Evolutionary conservation across 176 grass and related monocot species (phyloP), one percentile per base, ranked within the genome.

Genomic region (Areca catechu): DNA sequence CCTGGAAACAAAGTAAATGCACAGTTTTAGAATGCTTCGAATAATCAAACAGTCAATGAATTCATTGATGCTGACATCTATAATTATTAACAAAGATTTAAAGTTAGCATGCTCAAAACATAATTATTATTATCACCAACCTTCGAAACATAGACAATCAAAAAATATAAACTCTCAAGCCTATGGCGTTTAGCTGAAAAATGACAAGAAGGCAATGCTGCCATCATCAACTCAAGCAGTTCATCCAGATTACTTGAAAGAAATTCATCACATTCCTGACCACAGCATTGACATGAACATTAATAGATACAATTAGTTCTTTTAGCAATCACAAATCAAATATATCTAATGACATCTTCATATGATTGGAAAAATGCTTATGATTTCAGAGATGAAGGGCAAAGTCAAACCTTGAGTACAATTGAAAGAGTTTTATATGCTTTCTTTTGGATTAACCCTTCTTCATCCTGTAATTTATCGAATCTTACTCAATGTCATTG

Each of bases 351-450:
- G 29, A 30, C 29, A 30, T 7, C 5, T 30, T 7, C 0, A 5
- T 6, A 30, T 6, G 29, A 7, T 30, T 30, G 5, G 5, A 30
- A 30, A 30, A 30, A 30, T 30, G 4, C 0, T 0, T 30, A 7
- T 7, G 29, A 7, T 30, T 7, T 30, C 29, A 30, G 29, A 30
- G 29, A 30, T 30, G 4, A 7, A 30, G 29, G 6, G 29, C 19
- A 69, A 64, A 22, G 54, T 58, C 68, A 75, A 52, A 96, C 91
- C 86, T 91, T 88, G 53, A 97, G 80, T 65, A 97, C 75, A 77
- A 85, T 76, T 66, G 86, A 82, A 6, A 97, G 77, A n/a, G 85
- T 83, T 89, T 97, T 97, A 85, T 97, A 97, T 68, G 92, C 92
- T 82, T 89, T 90, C 63, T 97, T 97, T 57, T 97, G 92, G 49